phyloP scores from a whole-genome alignment of 2,329 filamentous ascomycete genomes.

The Hypomyces perniciosus region DNA sequence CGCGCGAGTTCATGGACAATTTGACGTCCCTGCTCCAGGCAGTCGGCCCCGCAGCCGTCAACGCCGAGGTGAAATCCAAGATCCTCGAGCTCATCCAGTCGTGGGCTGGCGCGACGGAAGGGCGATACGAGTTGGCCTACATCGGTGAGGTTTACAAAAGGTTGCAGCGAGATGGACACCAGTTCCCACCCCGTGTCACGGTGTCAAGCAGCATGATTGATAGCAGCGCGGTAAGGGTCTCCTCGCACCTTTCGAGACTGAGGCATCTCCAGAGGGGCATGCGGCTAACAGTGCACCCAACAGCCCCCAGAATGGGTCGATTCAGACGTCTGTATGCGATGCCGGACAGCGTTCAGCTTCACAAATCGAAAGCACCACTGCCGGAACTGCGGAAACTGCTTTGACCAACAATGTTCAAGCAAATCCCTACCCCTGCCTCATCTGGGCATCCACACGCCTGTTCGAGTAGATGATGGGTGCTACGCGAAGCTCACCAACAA shows the following conservation, averaged over 20 bases:
- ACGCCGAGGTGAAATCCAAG: conserved; percentile 79
- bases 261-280: background rate
- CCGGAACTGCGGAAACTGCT: conserved; percentile 95
- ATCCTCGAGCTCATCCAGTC: conserved; percentile 90
- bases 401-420: conserved; percentile 89
- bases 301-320: conserved; percentile 96
- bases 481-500: conserved; percentile 83
- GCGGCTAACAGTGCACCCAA: conserved; percentile 6
- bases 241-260: background rate
- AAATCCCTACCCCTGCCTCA: conserved; percentile 86
- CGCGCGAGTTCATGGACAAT: conserved; percentile 97
- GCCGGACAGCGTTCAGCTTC: conserved; percentile 89
- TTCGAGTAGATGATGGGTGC: conserved; percentile 94
- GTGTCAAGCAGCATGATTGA: conserved; percentile 98
- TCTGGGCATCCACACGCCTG: conserved; percentile 83
- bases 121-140: conserved; percentile 75
- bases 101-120: conserved; percentile 87
- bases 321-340: conserved; percentile 98
- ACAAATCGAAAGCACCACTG: conserved; percentile 99
- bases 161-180: conserved; percentile 77
- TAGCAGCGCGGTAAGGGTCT: conserved; percentile 71
- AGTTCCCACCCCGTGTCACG: conserved; percentile 79
- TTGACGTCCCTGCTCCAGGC: conserved; percentile 83
- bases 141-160: conserved; percentile 81
- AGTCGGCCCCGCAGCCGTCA: conserved; percentile 66